Evolutionary conservation across 768 basidiomycete genomes (phyloP).

Genomic region (Kwoniella dendrophila): DNA sequence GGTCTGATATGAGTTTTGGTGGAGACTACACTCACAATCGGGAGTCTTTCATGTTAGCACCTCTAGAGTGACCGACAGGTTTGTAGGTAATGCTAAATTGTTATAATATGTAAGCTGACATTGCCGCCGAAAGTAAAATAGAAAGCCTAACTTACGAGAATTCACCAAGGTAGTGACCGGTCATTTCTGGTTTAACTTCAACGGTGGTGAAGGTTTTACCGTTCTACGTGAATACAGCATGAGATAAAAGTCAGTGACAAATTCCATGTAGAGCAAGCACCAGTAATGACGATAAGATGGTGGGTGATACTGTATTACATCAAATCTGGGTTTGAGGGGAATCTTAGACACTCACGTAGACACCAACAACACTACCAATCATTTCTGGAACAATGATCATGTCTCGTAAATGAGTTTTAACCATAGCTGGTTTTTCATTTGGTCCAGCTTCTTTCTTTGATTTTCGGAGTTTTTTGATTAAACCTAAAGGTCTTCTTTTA

Average conservation of each 20-base stretch:
- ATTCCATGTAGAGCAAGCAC: too few species aligned
- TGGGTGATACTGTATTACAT: too few species aligned
- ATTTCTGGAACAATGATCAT: constrained; percentile 99
- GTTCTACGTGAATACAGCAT: constrained; percentile 38
- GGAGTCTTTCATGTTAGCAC: constrained; percentile 77
- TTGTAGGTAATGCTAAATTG: constrained; percentile 76
- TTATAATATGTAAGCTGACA: constrained; percentile 2
- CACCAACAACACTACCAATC: constrained; percentile 97
- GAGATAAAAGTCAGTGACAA: background rate
- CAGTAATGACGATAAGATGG: too few species aligned
- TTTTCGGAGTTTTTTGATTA: constrained; percentile 99
- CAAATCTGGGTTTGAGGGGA: too few species aligned
- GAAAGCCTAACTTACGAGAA: constrained; percentile 51
- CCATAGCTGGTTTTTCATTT: constrained; percentile 97
- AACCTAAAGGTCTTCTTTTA: constrained; percentile 96
- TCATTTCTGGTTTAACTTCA: constrained; percentile 99
- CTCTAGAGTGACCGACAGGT: constrained; percentile 99
- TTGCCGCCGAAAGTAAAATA: constrained; percentile 7
- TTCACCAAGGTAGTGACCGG: constrained; percentile 98
- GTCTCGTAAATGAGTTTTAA: constrained; percentile 98
- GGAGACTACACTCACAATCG: constrained; percentile 65
- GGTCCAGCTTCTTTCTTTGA: constrained; percentile 99
- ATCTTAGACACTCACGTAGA: constrained; percentile 68
- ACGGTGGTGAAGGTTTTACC: constrained; percentile 64
- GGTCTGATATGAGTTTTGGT: constrained; percentile 53